A percentile compares a stretch with the other conserved stretches of the same genome.
phyloP scores from a whole-genome alignment of 2,329 filamentous ascomycete genomes.

The Xylaria polymorpha region DNA sequence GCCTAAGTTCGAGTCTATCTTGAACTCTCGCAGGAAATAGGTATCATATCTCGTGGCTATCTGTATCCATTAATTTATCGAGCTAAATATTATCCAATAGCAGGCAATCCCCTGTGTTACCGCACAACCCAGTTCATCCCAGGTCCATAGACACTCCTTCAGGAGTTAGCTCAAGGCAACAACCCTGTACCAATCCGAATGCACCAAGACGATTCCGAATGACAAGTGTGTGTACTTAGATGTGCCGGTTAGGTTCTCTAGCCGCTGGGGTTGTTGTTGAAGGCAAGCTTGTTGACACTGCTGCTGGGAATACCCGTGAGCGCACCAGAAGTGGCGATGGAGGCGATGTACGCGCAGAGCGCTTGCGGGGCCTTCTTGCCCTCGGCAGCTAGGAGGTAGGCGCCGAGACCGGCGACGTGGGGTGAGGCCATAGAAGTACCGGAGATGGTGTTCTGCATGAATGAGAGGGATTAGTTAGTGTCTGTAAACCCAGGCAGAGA shows the following conservation, averaged over 20 bases:
- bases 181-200: neutral
- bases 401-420: slow-evolving; percentile 69
- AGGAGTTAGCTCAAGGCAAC: neutral
- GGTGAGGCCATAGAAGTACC: slow-evolving; percentile 73
- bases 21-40: neutral
- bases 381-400: slow-evolving; percentile 65
- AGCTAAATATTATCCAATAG: slow-evolving; percentile 19
- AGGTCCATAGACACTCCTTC: neutral
- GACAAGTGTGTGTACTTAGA: neutral
- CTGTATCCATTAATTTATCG: slow-evolving; percentile 3
- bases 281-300: slow-evolving; percentile 52
- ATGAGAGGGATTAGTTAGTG: slow-evolving; percentile 40
- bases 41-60: slow-evolving; percentile 10
- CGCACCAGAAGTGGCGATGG: slow-evolving; percentile 55
- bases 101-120: neutral
- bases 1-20: neutral
- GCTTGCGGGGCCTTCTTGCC: slow-evolving; percentile 53
- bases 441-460: slow-evolving; percentile 55
- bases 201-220: neutral
- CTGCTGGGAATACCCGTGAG: slow-evolving; percentile 52
- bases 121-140: neutral
- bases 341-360: slow-evolving; percentile 57
- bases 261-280: slow-evolving; percentile 48
- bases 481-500: neutral
- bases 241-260: neutral